Evolutionary conservation across 495 filamentous ascomycete species (phyloP).

Genomic region (Lepidopterella palustris): DNA sequence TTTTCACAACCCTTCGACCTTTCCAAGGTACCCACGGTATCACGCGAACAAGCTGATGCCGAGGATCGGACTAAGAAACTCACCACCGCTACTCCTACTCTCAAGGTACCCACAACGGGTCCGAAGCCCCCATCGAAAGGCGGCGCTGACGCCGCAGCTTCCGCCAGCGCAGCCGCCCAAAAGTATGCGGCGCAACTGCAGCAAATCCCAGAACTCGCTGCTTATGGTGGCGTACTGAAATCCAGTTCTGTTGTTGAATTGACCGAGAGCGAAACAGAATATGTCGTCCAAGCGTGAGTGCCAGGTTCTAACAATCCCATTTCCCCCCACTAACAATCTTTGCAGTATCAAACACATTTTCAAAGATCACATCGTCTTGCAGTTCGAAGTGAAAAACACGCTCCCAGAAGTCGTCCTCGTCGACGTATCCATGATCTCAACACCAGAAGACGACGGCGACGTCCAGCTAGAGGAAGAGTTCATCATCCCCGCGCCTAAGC

Average conservation of each 20-base stretch:
- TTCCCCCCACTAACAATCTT: too few relatives aligned
- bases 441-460: slow-evolving; percentile 69
- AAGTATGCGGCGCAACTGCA: slow-evolving; percentile 83
- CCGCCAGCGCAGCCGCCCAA: slow-evolving; percentile 70
- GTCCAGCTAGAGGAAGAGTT: slow-evolving; percentile 72
- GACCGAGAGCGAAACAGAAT: slow-evolving; percentile 95
- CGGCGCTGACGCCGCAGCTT: slow-evolving; percentile 63
- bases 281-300: slow-evolving; percentile 78
- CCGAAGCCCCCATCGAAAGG: slow-evolving; percentile 65
- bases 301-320: too few relatives aligned
- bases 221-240: slow-evolving; percentile 83
- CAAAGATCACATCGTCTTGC: slow-evolving; percentile 91
- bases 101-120: slow-evolving; percentile 84
- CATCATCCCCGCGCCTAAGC: slow-evolving; percentile 78
- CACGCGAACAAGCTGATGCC: slow-evolving; percentile 92
- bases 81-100: slow-evolving; percentile 81
- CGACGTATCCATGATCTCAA: slow-evolving; percentile 83
- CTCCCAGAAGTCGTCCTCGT: slow-evolving; percentile 82
- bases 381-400: slow-evolving; percentile 98
- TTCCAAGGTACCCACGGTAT: slow-evolving; percentile 84
- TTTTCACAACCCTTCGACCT: slow-evolving; percentile 87
- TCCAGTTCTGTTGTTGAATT: slow-evolving; percentile 81
- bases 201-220: slow-evolving; percentile 80
- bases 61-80: slow-evolving; percentile 96
- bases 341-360: slow-evolving; percentile 85